These are phyloP conservation scores for Psilocybe sp. DNA, from an alignment of 768 basidiomycete species.

Conservation along the genomic window DNA sequence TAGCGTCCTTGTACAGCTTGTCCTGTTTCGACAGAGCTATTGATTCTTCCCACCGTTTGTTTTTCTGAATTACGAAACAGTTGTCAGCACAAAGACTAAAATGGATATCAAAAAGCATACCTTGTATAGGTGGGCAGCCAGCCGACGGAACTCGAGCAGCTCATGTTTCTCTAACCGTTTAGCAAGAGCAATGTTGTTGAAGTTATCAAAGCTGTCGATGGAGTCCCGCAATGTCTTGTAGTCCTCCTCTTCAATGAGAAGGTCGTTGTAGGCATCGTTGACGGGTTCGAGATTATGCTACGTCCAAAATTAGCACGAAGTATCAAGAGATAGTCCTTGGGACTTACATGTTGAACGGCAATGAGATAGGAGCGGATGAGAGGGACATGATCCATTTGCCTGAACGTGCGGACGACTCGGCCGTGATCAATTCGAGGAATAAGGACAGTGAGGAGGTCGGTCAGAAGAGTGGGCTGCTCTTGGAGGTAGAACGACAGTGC, in stretches of 20 bases:
- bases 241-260: conserved; percentile 99
- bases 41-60: conserved; percentile 93
- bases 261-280: conserved; percentile 96
- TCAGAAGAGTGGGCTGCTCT: conserved; percentile 90
- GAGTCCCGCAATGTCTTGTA: conserved; percentile 97
- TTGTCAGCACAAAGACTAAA: neutral
- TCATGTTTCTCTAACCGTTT: conserved; percentile 85
- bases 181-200: conserved; percentile 87
- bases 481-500: conserved; percentile 91
- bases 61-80: conserved; percentile 60
- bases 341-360: conserved; percentile 86
- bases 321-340: neutral
- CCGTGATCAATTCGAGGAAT: conserved; percentile 94
- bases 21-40: conserved; percentile 94
- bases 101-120: conserved; percentile 31
- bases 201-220: conserved; percentile 98
- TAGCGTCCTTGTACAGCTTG: conserved; percentile 95
- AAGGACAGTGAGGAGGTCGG: conserved; percentile 88
- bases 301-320: conserved; percentile 3
- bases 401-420: conserved; percentile 95
- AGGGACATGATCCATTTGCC: conserved; percentile 92
- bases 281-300: conserved; percentile 95
- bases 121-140: conserved; percentile 97
- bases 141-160: conserved; percentile 89
- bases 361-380: conserved; percentile 96